Evolutionary conservation across 805 yeast species (phyloP), one percentile per base, ranked within the genome.

Genomic region (Lipomyces oligophaga): DNA sequence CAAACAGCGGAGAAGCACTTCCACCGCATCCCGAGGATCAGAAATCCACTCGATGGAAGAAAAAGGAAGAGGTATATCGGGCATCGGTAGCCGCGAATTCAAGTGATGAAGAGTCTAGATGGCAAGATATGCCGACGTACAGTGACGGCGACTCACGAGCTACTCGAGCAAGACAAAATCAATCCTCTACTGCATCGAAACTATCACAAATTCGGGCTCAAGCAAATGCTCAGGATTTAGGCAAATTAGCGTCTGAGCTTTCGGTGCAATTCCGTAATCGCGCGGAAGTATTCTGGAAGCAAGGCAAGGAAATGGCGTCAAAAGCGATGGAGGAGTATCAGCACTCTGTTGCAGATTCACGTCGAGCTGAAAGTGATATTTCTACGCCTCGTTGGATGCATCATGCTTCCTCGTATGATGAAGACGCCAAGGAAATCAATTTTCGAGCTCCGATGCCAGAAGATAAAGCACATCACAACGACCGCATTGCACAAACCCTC

Each of bases 251-350:
- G 10, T 36, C 59, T 2, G 83, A 77, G 20, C 55, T 82, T 15
- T 79, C 85, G 0, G 58, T 67, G 1, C 80, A 78, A 36, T 62
- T 83, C 37, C 72, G 78, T 58, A 71, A 75, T 27, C 78, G 77
- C 45, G 90, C 89, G 1, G 74, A 81, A 11, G 68, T 70, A 35
- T 64, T 81, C 38, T 73, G 81, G 55, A 72, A 76, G 42, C 74
- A 78, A 51, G 83, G 88, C 1, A 71, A 74, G 43, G 72, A 79
- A 47, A 79, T 80, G 30, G 69, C 83, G 8, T 76, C 78, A 52
- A 77, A 78, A 55, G 84, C 83, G 33, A 67, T 81, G 24, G 83
- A 78, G 41, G 76, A 75, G 60, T 76, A 81, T 56, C 38, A 38
- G 5, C 5, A 38, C 10, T 26, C 37, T 6, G 33, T 19, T 11